Percentiles rank a stretch among this genome's conserved stretches.
These are phyloP conservation scores for Ceratocystis variospora DNA, from an alignment of 2,329 filamentous ascomycete genomes.

Conservation along the genomic window DNA sequence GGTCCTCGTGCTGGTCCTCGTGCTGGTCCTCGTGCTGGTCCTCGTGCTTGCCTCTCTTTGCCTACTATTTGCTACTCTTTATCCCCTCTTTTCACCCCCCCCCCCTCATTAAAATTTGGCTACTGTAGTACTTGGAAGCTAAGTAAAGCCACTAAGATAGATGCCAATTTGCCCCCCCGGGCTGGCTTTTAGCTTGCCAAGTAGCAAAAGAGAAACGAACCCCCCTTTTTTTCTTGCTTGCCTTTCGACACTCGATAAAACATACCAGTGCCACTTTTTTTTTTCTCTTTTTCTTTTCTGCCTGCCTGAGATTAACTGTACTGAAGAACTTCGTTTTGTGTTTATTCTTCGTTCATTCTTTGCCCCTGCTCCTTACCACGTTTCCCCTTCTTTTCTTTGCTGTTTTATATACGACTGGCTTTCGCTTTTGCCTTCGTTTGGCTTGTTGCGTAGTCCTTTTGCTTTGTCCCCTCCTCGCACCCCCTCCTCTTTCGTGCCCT, in stretches of 20 bases:
- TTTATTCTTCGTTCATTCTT: background rate
- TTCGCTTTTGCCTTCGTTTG: background rate
- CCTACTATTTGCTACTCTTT: background rate
- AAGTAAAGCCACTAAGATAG: background rate
- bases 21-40: too few relatives aligned
- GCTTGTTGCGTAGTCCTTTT: background rate
- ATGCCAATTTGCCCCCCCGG: conserved; percentile 5
- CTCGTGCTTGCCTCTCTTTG: background rate
- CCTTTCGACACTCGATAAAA: too few relatives aligned
- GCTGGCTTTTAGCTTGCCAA: background rate
- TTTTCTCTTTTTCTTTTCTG: background rate
- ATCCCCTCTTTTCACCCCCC: background rate
- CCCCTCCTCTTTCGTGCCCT: background rate
- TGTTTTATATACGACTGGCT: background rate
- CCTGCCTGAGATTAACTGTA: background rate
- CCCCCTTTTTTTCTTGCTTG: background rate
- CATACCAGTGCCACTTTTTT: background rate
- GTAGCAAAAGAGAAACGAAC: conserved; percentile 6
- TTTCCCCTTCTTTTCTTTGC: background rate
- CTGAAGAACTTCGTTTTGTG: background rate
- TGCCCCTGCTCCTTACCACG: background rate
- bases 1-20: too few relatives aligned
- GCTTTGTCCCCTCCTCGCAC: background rate
- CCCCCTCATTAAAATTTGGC: background rate
- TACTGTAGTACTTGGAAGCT: background rate